phyloP scores from a whole-genome alignment of 345 rosid genomes.

The Lumnitzera littorea region DNA sequence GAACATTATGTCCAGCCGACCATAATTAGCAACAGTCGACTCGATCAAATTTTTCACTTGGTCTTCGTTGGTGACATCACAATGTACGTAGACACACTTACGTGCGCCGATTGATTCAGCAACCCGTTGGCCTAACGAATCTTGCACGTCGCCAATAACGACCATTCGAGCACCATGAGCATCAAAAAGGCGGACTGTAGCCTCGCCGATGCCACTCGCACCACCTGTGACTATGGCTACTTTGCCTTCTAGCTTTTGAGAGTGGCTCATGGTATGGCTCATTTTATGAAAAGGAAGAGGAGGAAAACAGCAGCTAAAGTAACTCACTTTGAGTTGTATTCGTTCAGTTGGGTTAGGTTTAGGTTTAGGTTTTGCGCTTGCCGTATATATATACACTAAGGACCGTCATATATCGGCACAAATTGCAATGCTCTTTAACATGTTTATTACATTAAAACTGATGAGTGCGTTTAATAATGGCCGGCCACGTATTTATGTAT shows the following conservation, averaged over 20 bases:
- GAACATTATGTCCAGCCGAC: slow-evolving; percentile 25
- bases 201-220: slow-evolving; percentile 17
- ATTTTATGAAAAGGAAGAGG: too few relatives aligned
- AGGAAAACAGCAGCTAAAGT: too few relatives aligned
- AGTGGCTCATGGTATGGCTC: too few relatives aligned
- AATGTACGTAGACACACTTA: slow-evolving; percentile 11
- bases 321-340: too few relatives aligned
- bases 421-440: too few relatives aligned
- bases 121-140: slow-evolving; percentile 13
- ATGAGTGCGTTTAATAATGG: too few relatives aligned
- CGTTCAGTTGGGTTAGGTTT: too few relatives aligned
- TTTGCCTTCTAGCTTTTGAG: slow-evolving; percentile 10
- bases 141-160: slow-evolving; percentile 21
- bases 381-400: too few relatives aligned
- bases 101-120: slow-evolving; percentile 10
- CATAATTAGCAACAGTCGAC: slow-evolving; percentile 10
- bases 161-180: slow-evolving; percentile 10
- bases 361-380: too few relatives aligned
- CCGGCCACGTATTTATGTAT: too few relatives aligned
- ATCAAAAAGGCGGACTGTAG: slow-evolving; percentile 6
- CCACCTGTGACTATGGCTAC: slow-evolving; percentile 25
- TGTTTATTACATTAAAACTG: too few relatives aligned
- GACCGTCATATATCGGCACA: too few relatives aligned
- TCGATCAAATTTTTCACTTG: slow-evolving; percentile 15
- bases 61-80: slow-evolving; percentile 21